Evolutionary conservation across 1,284 basidiomycete genomes (phyloP), one percentile per base, ranked within the genome.

Genomic region (Sanghuangporus sanghuang): DNA sequence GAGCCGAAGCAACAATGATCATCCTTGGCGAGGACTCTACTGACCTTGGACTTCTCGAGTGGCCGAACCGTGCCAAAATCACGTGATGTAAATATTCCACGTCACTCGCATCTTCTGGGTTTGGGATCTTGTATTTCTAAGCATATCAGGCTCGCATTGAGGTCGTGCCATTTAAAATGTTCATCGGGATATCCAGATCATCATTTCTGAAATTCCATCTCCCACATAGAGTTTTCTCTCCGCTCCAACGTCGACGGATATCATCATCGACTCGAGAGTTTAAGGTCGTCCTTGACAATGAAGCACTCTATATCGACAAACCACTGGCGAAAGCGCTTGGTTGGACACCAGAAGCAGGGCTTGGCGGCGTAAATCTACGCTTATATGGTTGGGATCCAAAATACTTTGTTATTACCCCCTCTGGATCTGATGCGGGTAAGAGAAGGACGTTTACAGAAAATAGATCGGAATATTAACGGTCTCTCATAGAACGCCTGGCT

Each of bases 281-380:
- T 40, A 63, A 63, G 42, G 66, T 67, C 12, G 50, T 64, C 6
- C 62, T 67, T 3, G 66, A 67, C 52, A 66, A 67, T 54, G 56
- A 66, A 6, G 64, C 65, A 14, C 48, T 67, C n/a, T 67, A 67
- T 36, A 50, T 67, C 23, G 62, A 48, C 52, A 46, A 66, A 39
- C 27, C 44, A 8, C 44, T 66, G 3, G 66, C 67, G 9, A 42
- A 61, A 40, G 62, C 65, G 18, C 40, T 66, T 27, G 67, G 65
- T n/a, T 67, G 62, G 65, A 62, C 23, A 23, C n/a, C 54, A n/a
- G 44, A 64, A 44, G 21, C 14, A 12, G 54, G 60, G 14, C n/a
- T 48, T 16, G 62, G 64, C 14, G 67, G 67, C 11, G 50, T 66
- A 2, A 49, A 57, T 27, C 48, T 67, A 16, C 56, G 58, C 11